These are phyloP conservation scores for Stylonectria norvegica DNA, from an alignment of 2,329 filamentous ascomycete species.

Conservation along the genomic window DNA sequence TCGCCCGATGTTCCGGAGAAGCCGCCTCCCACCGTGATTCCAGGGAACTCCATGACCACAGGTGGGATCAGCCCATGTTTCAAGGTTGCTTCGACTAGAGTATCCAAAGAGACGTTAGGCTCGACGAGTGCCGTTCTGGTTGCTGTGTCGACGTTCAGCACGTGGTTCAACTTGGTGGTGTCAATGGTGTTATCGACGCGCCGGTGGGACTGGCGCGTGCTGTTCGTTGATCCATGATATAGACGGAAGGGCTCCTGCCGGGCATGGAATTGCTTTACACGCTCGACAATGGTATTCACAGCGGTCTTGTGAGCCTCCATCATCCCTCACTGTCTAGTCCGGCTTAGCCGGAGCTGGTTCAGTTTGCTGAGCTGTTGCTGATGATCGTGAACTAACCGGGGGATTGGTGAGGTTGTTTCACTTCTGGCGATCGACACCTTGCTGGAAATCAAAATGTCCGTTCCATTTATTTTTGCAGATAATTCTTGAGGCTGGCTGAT, in stretches of 20 bases:
- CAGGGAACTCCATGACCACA: conserved; percentile 69
- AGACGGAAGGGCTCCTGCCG: conserved; percentile 61
- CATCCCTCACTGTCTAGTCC: neutral
- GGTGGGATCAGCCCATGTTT: conserved; percentile 56
- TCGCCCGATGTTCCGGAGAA: conserved; percentile 65
- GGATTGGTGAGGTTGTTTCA: neutral
- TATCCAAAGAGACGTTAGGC: conserved; percentile 68
- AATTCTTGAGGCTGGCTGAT: too few species aligned
- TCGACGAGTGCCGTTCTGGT: conserved; percentile 60
- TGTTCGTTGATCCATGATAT: conserved; percentile 74
- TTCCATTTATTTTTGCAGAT: neutral
- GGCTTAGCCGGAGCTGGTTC: neutral
- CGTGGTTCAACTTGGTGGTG: conserved; percentile 60
- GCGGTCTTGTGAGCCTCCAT: conserved; percentile 45
- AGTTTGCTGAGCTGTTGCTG: neutral
- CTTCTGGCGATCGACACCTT: neutral
- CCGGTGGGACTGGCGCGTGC: conserved; percentile 58
- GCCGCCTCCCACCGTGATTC: conserved; percentile 67
- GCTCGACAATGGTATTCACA: conserved; percentile 42
- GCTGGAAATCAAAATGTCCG: neutral
- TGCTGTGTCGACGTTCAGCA: conserved; percentile 56
- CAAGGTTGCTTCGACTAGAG: conserved; percentile 56
- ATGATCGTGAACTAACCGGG: neutral
- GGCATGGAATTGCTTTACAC: conserved; percentile 43
- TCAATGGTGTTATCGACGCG: conserved; percentile 58